Base-by-base conservation (phyloP, 2,329 filamentous ascomycete genomes). In the Dothiorella sarmentorum region DNA sequence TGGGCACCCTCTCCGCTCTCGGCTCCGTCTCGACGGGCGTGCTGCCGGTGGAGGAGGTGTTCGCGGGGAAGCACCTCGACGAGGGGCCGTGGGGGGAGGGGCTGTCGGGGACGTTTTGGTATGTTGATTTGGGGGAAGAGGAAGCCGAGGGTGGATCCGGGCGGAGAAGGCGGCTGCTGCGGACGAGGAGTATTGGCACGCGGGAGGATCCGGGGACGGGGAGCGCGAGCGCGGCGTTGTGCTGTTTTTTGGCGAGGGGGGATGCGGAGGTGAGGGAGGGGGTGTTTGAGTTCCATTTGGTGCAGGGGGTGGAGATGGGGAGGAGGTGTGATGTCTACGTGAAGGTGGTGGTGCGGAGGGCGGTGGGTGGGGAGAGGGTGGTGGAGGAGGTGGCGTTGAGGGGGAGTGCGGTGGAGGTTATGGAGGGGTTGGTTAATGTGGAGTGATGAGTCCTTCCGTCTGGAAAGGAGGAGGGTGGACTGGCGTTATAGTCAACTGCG, bases 1-100 rank as follows among this genome's bases (percentile, higher is more conserved):
- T 94, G 18, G 76, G 82, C 0, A 80, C 78, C 55, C 71, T 89
- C 9, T 82, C 84, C 26, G 78, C 81, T 6, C 76, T 93, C n/a
- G 78, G 73, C 5, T 64, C 71, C 13, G 69, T 78, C 11, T 74
- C 78, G 3, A 63, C 71, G 29, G 63, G 64, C 33, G 22, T 53
- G 3, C 9, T 53, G 7, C 33, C 49, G 4, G 69, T 87, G 4
- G 81, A 80, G n/a, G 75, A 78, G 27, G 67, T 56, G 27, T 55
- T 67, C 9, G 55, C 75, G 7, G 65, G 76, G 37, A 69, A 63
- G n/a, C 68, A 66, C 33, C 66, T 79, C n/a, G 76, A 79, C 59
- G 61, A 75, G 76, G 1, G 87, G 85, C 33, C 75, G 76, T 87
- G 85, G 84, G 66, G 76, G 5, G 66, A 73, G 2, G 79, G 81